Conservation (phyloP, 2,329 filamentous ascomycete species). For the Beauveria medogensis region DNA sequence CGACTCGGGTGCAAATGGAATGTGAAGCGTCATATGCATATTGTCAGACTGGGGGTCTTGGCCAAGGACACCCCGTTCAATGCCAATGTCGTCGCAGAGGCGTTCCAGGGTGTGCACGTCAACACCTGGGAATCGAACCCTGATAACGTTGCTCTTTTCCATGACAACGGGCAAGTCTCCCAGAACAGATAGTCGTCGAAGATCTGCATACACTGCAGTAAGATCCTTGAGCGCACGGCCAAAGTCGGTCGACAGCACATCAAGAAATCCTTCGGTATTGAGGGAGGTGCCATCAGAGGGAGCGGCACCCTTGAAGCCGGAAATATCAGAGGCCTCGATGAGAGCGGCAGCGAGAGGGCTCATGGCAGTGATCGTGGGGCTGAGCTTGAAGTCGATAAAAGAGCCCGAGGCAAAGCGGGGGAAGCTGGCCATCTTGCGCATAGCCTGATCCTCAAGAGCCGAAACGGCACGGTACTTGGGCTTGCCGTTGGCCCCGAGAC, state of each 20-base stretch:
- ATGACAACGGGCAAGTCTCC: slow-evolving; percentile 79
- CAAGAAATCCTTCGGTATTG: slow-evolving; percentile 75
- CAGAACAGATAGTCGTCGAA: slow-evolving; percentile 66
- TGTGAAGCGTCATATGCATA: slow-evolving; percentile 67
- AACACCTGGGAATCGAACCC: slow-evolving; percentile 85
- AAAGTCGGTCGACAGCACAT: slow-evolving; percentile 81
- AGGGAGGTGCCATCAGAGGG: slow-evolving; percentile 50
- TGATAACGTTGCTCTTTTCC: slow-evolving; percentile 57
- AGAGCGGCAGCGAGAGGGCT: slow-evolving; percentile 57
- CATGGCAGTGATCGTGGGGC: slow-evolving; percentile 83
- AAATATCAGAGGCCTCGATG: slow-evolving; percentile 35
- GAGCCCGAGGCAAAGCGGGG: slow-evolving; percentile 59
- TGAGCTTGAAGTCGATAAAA: slow-evolving; percentile 80
- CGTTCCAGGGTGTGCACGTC: slow-evolving; percentile 74
- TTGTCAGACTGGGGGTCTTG: slow-evolving; percentile 67
- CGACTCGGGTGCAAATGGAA: slow-evolving; percentile 69
- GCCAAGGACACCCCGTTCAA: slow-evolving; percentile 67
- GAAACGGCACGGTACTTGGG: slow-evolving; percentile 75
- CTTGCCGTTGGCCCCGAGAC: slow-evolving; percentile 63
- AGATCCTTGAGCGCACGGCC: slow-evolving; percentile 78
- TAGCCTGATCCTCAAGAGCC: slow-evolving; percentile 62
- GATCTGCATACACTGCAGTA: slow-evolving; percentile 68
- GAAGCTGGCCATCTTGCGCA: slow-evolving; percentile 55
- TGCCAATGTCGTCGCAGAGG: slow-evolving; percentile 79
- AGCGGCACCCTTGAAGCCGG: slow-evolving; percentile 33